A percentile compares a stretch with the other conserved stretches of the same genome.
Evolutionary conservation across 129 eudicot species (phyloP).

Genomic region (Mikania micrantha): DNA sequence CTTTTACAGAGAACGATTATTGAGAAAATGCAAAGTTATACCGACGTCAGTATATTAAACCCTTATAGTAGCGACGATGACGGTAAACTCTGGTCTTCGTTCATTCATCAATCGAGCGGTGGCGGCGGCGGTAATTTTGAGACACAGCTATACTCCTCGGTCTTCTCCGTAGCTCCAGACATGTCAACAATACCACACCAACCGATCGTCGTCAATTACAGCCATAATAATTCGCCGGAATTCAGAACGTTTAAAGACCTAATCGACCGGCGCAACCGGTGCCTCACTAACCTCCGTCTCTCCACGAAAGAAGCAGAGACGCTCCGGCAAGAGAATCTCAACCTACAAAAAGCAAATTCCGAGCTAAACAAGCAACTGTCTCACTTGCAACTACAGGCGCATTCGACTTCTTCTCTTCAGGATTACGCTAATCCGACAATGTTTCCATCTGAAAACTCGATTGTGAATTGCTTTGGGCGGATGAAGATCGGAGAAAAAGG

Average conservation of each 20-base stretch:
- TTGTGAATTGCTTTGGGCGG: conserved; percentile 29
- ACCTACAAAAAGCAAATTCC: conserved; percentile 52
- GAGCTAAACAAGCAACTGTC: conserved; percentile 47
- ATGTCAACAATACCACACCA: conserved; percentile 14
- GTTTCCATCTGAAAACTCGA: conserved; percentile 14
- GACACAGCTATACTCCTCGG: conserved; percentile 34
- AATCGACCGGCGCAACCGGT: conserved; percentile 40
- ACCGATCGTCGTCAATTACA: conserved; percentile 20
- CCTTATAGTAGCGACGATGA: conserved; percentile 26
- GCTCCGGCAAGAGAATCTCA: conserved; percentile 81
- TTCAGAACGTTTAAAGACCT: conserved; percentile 50
- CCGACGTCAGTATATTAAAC: too few species aligned
- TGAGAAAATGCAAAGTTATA: conserved; percentile 47
- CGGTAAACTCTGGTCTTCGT: conserved; percentile 23
- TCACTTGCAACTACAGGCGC: conserved; percentile 35
- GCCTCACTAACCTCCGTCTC: conserved; percentile 52
- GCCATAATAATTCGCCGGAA: conserved; percentile 25
- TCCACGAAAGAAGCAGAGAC: conserved; percentile 55
- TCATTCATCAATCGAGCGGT: conserved; percentile 26
- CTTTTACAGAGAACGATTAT: conserved; percentile 14
- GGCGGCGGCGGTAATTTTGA: conserved; percentile 2
- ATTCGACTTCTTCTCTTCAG: conserved; percentile 16
- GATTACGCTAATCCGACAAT: conserved; percentile 14
- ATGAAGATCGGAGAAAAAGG: conserved; percentile 35
- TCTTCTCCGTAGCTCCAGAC: conserved; percentile 21